A percentile compares a stretch with the other conserved stretches of the same genome.
phyloP scores from a whole-genome alignment of 805 yeast species.

The Lipomyces starkeyi region DNA sequence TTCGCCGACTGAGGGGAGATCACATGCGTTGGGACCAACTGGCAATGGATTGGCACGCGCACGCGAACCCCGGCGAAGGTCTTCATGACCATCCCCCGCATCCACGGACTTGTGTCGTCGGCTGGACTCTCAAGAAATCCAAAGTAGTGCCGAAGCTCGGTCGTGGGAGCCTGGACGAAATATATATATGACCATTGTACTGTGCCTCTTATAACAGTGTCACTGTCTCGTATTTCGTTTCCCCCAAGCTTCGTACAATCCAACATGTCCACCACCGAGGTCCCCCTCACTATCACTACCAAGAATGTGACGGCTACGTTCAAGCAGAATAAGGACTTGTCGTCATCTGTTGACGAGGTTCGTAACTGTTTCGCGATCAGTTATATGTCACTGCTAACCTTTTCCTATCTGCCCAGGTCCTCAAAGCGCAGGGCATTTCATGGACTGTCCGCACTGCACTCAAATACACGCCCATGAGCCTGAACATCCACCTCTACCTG shows the following conservation, averaged over 20 bases:
- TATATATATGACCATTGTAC: background rate
- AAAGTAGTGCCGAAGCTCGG: background rate
- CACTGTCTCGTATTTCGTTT: background rate
- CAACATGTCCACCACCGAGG: constrained; percentile 16
- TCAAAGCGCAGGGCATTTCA: constrained; percentile 31
- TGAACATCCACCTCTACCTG: constrained; percentile 13
- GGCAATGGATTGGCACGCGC: background rate
- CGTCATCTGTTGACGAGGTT: constrained; percentile 30
- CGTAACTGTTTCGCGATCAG: background rate
- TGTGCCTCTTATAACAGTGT: background rate
- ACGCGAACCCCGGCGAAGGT: background rate
- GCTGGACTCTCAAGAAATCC: background rate
- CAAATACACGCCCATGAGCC: constrained; percentile 22
- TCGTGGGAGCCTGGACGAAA: background rate
- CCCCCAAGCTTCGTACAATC: background rate
- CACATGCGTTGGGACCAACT: background rate
- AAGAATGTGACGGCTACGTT: constrained; percentile 23
- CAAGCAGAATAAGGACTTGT: constrained; percentile 31
- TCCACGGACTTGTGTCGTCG: background rate
- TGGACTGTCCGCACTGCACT: constrained; percentile 35
- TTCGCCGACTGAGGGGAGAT: background rate
- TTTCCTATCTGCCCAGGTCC: constrained; percentile 20
- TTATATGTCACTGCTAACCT: background rate
- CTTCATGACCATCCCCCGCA: background rate
- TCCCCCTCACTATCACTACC: constrained; percentile 27